A percentile compares a stretch with the other conserved stretches of the same genome.
Conservation (phyloP, 1,139 yeast species). For the Meyerozyma sp. region DNA sequence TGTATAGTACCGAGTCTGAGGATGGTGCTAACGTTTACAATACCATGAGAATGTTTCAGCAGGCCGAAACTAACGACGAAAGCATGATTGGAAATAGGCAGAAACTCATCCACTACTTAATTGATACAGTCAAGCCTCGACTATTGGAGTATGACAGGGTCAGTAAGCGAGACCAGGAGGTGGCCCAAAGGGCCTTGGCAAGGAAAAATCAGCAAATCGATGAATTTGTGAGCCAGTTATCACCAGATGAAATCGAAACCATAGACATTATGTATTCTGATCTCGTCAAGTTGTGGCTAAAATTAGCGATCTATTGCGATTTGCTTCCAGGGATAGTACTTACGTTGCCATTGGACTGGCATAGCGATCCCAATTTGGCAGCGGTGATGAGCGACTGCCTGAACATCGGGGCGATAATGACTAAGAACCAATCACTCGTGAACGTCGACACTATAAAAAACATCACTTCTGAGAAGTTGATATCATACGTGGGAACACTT, state of each 20-base stretch:
- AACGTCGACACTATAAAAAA: not conserved
- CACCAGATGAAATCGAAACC: not conserved
- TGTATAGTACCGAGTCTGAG: constrained; percentile 5
- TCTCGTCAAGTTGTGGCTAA: not conserved
- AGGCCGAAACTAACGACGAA: constrained; percentile 1
- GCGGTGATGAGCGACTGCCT: constrained; percentile 9
- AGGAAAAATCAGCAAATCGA: not conserved
- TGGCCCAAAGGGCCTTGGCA: constrained; percentile 2
- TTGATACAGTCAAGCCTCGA: not conserved
- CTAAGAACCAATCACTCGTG: not conserved
- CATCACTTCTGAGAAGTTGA: not conserved
- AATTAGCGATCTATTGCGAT: constrained; percentile 6
- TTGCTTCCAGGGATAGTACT: constrained; percentile 9
- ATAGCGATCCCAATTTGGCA: constrained; percentile 6
- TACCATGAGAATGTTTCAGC: constrained; percentile 1
- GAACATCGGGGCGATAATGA: constrained; percentile 1
- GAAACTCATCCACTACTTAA: not conserved
- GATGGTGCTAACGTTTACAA: not conserved
- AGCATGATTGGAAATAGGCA: not conserved
- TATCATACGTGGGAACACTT: not conserved
- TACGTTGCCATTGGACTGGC: constrained; percentile 11
- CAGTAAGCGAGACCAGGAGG: constrained; percentile 5
- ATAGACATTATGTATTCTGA: not conserved
- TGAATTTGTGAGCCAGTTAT: not conserved
- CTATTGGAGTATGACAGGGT: constrained; percentile 4